phyloP scores from a whole-genome alignment of 169 alveolate genomes.

The Miamiensis avidus region DNA sequence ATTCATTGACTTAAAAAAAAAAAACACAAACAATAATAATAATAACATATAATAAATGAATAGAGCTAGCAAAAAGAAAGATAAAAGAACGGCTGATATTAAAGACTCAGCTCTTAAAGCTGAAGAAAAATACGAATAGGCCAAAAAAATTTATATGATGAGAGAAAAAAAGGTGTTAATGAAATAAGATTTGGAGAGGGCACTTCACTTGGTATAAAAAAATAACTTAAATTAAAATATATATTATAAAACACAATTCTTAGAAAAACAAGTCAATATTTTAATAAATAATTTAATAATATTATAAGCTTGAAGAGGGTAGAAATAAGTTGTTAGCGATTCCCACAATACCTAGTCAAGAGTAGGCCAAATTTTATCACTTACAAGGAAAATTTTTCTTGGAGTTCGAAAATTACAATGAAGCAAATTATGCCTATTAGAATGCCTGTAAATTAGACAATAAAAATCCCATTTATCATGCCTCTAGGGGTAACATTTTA shows the following conservation, averaged over 20 bases:
- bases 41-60: too few species aligned
- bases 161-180: not conserved
- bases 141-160: not conserved
- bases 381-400: conserved; percentile 63
- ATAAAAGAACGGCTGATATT: not conserved
- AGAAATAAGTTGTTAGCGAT: not conserved
- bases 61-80: not conserved
- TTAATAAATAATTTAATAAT: too few species aligned
- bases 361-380: conserved; percentile 48
- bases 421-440: conserved; percentile 70
- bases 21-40: not conserved
- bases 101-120: not conserved
- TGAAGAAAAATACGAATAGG: not conserved
- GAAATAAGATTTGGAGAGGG: not conserved
- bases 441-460: conserved; percentile 66
- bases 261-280: too few species aligned
- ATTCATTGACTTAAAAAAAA: too few species aligned
- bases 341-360: not conserved
- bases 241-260: too few species aligned
- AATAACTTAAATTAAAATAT: too few species aligned
- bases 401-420: conserved; percentile 48
- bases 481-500: not conserved
- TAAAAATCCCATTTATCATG: conserved; percentile 56
- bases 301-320: not conserved
- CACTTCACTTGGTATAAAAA: not conserved